Evolutionary conservation across 2,329 filamentous ascomycete genomes (phyloP).

Genomic region (Arthrobotrys entomopaga): DNA sequence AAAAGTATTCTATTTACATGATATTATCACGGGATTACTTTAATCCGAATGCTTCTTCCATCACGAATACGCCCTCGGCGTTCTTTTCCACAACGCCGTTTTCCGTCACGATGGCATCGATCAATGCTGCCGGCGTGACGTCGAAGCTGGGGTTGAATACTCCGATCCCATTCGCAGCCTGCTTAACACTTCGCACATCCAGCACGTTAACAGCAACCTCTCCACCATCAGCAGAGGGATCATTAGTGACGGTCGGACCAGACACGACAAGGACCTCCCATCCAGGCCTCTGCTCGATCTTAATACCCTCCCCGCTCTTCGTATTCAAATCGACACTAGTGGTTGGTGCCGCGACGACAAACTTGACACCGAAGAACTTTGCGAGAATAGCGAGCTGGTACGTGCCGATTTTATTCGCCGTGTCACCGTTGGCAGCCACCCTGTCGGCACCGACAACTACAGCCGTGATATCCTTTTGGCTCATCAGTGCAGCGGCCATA

Average conservation of each 20-base stretch:
- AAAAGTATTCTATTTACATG: constrained; percentile 9
- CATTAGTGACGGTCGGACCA: constrained; percentile 53
- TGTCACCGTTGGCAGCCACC: constrained; percentile 95
- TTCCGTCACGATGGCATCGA: constrained; percentile 95
- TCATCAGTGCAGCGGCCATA: constrained; percentile 90
- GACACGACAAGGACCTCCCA: constrained; percentile 72
- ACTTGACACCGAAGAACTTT: constrained; percentile 86
- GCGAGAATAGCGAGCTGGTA: constrained; percentile 93
- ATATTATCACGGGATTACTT: constrained; percentile 1
- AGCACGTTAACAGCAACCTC: constrained; percentile 68
- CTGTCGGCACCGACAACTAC: constrained; percentile 95
- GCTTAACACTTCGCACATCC: constrained; percentile 55
- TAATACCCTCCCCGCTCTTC: constrained; percentile 78
- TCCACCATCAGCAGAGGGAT: constrained; percentile 66
- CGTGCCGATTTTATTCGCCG: constrained; percentile 98
- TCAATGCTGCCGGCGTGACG: constrained; percentile 85
- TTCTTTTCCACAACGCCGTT: constrained; percentile 59
- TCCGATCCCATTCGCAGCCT: constrained; percentile 71
- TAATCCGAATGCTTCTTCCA: constrained; percentile 32
- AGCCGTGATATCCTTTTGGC: constrained; percentile 75
- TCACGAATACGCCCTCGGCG: constrained; percentile 39
- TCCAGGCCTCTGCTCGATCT: constrained; percentile 85
- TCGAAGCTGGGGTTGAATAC: constrained; percentile 99
- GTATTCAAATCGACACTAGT: constrained; percentile 92
- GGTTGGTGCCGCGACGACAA: constrained; percentile 91